Evolutionary conservation across 345 rosid species (phyloP), one percentile per base, ranked within the genome.

Genomic region (Brassica rapa): DNA sequence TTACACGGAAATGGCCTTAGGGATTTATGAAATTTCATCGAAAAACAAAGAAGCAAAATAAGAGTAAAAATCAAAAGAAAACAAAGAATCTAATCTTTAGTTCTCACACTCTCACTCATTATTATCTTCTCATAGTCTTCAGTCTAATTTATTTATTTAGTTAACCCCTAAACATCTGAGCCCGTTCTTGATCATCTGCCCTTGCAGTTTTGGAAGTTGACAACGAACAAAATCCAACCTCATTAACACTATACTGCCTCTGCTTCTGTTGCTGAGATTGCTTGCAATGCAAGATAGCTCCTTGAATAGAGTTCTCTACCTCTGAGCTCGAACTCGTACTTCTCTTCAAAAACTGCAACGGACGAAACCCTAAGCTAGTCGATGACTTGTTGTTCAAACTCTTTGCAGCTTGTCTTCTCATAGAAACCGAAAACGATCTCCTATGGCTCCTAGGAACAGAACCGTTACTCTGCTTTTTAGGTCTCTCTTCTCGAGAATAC

Each of bases 211-310:
- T 87, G 55, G 92, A 82, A 82, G 85, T 77, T 49, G 93, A 81
- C 55, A 89, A 72, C 8, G 92, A 80, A 75, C 86, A 88, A 25
- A 89, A 87, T 46, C 87, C 89, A 16, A 81, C 83, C 19, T 79
- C 92, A 41, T 82, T 72, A 15, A 76, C 78, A 68, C 70, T 72
- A 72, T 77, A 87, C 75, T 87, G 85, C 32, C 89, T 27, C 5
- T 19, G 21, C 21, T 27, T 77, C 73, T 72, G 77, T 81, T 88
- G 83, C 65, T 86, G 87, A 73, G 98, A 90, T 77, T 81, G 88
- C 79, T 91, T 94, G 86, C 98, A 94, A 70, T 92, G 93, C 70
- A 94, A 88, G 66, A 94, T 94, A 62, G 98, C 98, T 83, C 95
- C 97, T 35, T 92, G 95, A 24, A 94, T 86, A 46, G 97, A 88